Base-by-base conservation (phyloP, 306 rosid species). In the Vachellia pachyceras region DNA sequence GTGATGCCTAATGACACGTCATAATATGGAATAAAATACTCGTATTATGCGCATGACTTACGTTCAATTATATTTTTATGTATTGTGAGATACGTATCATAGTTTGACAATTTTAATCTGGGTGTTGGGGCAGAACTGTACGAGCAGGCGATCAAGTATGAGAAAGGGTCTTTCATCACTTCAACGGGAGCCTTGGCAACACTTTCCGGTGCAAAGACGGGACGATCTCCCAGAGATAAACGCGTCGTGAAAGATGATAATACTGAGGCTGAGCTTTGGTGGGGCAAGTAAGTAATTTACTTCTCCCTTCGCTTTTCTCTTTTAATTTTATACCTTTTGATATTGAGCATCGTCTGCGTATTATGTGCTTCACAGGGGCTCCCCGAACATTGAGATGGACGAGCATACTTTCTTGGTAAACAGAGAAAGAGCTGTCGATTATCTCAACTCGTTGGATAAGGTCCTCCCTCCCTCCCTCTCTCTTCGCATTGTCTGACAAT, bases 391-490 rank as follows among this genome's bases (percentile, higher is more conserved):
- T 22, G 97, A 92, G 79, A 94, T 94, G 98, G 97, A 94, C 61
- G 98, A 92, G 80, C 93, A 94, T 29, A 91, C 92, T 73, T 94
- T 94, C 90, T 25, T 94, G 89, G 93, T 91, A 41, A 94, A 94
- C 85, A 90, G 98, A 82, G 97, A 94, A 85, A 84, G 98, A 79
- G 98, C 98, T 2, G 98, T 94, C 1, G 97, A 94, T 88, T 94
- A 94, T 88, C 81, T 94, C 80, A 91, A 90, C 86, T 94, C 94
- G 49, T 80, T 94, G 86, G 98, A 94, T 37, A 94, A 94, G 97
- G 98, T 94, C 55, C 35, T 70, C 47, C 66, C 35, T 73, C 74
- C 61, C 40, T 2, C 14, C 25, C 13, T 37, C 71, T 66, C 15
- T 13, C 14, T 47, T 47, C 1, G 54, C 54, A 12, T 36, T 66